phyloP scores from a whole-genome alignment of 495 filamentous ascomycete genomes.

The Lepraria neglecta region DNA sequence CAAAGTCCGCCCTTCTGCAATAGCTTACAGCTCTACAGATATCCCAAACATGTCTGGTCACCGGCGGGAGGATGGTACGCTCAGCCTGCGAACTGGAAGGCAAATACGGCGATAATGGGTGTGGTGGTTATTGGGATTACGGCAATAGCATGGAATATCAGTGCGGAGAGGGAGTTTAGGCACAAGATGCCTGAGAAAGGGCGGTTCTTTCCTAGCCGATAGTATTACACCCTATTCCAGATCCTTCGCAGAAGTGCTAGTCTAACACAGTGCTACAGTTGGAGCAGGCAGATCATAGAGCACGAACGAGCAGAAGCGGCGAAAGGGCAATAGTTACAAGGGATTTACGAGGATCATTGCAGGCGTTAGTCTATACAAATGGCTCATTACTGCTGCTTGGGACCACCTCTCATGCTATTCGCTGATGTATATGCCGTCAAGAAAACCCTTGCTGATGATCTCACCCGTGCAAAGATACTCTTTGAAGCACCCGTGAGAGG shows the following conservation, averaged over 20 bases:
- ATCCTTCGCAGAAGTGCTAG: slow-evolving; percentile 14
- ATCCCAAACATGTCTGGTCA: slow-evolving; percentile 99
- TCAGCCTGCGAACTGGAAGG: slow-evolving; percentile 89
- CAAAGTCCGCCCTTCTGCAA: background rate
- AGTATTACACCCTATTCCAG: slow-evolving; percentile 42
- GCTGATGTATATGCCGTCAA: too few relatives aligned
- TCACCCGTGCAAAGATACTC: too few relatives aligned
- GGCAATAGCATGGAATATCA: slow-evolving; percentile 68
- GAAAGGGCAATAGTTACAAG: slow-evolving; percentile 32
- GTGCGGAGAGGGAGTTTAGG: slow-evolving; percentile 74
- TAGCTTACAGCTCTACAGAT: slow-evolving; percentile 46
- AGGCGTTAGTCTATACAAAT: slow-evolving; percentile 11
- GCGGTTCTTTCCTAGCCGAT: slow-evolving; percentile 91
- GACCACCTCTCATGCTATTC: background rate
- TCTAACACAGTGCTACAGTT: slow-evolving; percentile 46
- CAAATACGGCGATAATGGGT: slow-evolving; percentile 81
- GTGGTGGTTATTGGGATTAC: slow-evolving; percentile 66
- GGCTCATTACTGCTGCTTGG: background rate
- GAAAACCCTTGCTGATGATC: too few relatives aligned
- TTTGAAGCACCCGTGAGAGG: too few relatives aligned
- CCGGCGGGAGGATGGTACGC: slow-evolving; percentile 96
- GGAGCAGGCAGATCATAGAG: slow-evolving; percentile 87
- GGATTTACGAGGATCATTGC: background rate
- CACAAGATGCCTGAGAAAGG: slow-evolving; percentile 78
- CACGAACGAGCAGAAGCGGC: slow-evolving; percentile 61